A percentile compares a stretch with the other conserved stretches of the same genome.
Conservation (phyloP, 78 protist genomes). For the Dictyostelium citrinum region DNA sequence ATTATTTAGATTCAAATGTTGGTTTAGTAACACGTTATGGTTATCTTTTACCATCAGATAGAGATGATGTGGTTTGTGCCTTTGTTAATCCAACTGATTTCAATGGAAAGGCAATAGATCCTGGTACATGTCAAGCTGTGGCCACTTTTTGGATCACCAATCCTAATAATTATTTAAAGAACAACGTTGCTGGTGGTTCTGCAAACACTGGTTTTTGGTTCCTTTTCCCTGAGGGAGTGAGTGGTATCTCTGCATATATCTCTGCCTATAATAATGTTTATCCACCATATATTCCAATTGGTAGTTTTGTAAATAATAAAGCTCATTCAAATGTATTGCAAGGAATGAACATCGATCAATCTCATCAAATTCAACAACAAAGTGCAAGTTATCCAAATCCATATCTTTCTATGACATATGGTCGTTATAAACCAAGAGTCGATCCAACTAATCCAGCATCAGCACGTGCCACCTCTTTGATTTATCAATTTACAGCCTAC, state of each 20-base stretch:
- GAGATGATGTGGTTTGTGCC: slow-evolving; percentile 24
- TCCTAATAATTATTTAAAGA: slow-evolving; percentile 51
- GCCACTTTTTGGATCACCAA: slow-evolving; percentile 80
- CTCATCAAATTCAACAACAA: slow-evolving; percentile 20
- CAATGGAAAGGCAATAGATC: slow-evolving; percentile 24
- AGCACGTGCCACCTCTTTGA: slow-evolving; percentile 18
- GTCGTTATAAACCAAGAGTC: slow-evolving; percentile 58
- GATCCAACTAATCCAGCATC: slow-evolving; percentile 19
- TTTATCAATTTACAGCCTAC: slow-evolving; percentile 24
- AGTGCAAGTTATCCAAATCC: slow-evolving; percentile 6
- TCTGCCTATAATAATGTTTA: slow-evolving; percentile 8
- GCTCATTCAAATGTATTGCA: slow-evolving; percentile 40
- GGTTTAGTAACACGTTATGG: slow-evolving; percentile 48
- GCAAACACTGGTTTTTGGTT: slow-evolving; percentile 49
- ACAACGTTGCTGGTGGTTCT: slow-evolving; percentile 71
- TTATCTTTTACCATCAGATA: slow-evolving; percentile 44
- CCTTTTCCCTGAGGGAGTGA: slow-evolving; percentile 13
- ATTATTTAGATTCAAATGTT: slow-evolving; percentile 67
- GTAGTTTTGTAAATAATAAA: slow-evolving; percentile 24
- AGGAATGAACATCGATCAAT: slow-evolving; percentile 62
- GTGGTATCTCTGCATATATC: slow-evolving; percentile 9
- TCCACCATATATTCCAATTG: slow-evolving; percentile 9
- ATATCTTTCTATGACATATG: slow-evolving; percentile 20
- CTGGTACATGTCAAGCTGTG: slow-evolving; percentile 20
- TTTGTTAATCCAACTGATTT: slow-evolving; percentile 23